Evolutionary conservation across 495 filamentous ascomycete genomes (phyloP), one percentile per base, ranked within the genome.

Genomic region (Thermothielavioides terrestris): DNA sequence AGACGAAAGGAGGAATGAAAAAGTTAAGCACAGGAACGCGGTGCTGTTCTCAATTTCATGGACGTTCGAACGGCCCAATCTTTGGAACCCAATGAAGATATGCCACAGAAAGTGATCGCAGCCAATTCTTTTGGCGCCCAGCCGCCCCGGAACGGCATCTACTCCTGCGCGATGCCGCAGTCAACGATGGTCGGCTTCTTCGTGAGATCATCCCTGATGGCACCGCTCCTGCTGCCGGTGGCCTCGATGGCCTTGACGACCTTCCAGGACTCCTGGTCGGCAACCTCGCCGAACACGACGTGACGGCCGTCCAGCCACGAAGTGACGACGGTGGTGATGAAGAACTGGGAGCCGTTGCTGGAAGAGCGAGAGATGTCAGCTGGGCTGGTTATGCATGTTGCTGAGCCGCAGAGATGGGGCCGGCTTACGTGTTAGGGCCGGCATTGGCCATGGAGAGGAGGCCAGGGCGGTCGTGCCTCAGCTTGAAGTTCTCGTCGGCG

Each of bases 391-490:
- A n/a, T n/a, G n/a, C n/a, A n/a, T 10, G 21, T 9, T n/a, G 21
- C 34, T n/a, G 38, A 49, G 3, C 6, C 38, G 12, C 32, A 0
- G 4, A 8, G 4, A 5, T 7, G 6, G 22, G 3, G 25, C 7
- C 0, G 12, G 55, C 80, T 74, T 76, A 84, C 80, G 83, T 88
- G 77, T 88, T 85, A 42, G 76, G 76, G 55, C 85, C 86, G 50
- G 85, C 83, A 64, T 90, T 90, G 61, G 85, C 86, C 86, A 89
- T 90, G 61, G 85, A 88, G 53, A 90, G 76, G 36, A 84, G 77
- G 67, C 75, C 79, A 23, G 76, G 77, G 52, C 70, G 63, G 66
- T 61, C 65, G 75, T 90, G 86, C 69, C 75, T 82, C 35, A 70
- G 64, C 40, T 67, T 55, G 68, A 88, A 86, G 78, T 86, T 89